Percentiles rank a stretch among this genome's conserved stretches.
Conservation (phyloP, 192 early-diverging fungal genomes). For the Tieghemiomyces parasiticus region DNA sequence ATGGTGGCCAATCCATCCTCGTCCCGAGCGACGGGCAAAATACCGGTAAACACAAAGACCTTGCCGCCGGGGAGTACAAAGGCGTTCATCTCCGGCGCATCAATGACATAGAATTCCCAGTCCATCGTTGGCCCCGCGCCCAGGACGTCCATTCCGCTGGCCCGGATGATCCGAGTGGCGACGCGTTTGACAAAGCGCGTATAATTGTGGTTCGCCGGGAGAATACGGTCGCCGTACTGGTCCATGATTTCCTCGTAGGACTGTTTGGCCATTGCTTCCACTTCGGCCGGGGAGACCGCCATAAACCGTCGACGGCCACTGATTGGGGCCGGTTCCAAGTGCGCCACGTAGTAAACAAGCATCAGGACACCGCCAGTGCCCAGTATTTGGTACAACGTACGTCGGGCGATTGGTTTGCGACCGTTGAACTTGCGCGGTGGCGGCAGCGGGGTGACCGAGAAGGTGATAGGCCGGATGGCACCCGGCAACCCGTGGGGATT, state of each 20-base stretch:
- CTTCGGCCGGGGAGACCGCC: conserved; percentile 17
- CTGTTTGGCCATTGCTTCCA: conserved; percentile 37
- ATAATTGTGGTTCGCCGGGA: conserved; percentile 46
- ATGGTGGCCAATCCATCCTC: conserved; percentile 88
- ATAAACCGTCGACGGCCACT: conserved; percentile 31
- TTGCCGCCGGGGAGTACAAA: conserved; percentile 93
- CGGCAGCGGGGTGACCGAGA: too few relatives aligned
- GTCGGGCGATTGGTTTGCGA: too few relatives aligned
- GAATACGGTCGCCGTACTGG: conserved; percentile 45
- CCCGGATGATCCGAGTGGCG: conserved; percentile 50
- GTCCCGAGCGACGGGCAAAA: conserved; percentile 61
- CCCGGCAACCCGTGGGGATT: too few relatives aligned
- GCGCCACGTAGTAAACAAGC: conserved; percentile 20
- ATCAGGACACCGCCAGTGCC: conserved; percentile 13
- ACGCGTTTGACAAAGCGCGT: conserved; percentile 51
- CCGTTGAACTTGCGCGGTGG: too few relatives aligned
- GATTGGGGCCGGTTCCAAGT: conserved; percentile 24
- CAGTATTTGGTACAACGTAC: conserved; percentile 22
- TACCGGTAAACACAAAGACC: conserved; percentile 94
- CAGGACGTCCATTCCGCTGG: conserved; percentile 46
- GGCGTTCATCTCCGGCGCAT: conserved; percentile 70
- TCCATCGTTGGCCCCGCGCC: too few relatives aligned
- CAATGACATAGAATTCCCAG: conserved; percentile 90
- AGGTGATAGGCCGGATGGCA: too few relatives aligned
- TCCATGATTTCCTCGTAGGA: conserved; percentile 56